Evolutionary conservation across 2,329 filamentous ascomycete species (phyloP), one percentile per base, ranked within the genome.

Genomic region (Trichocomaceae sp.): DNA sequence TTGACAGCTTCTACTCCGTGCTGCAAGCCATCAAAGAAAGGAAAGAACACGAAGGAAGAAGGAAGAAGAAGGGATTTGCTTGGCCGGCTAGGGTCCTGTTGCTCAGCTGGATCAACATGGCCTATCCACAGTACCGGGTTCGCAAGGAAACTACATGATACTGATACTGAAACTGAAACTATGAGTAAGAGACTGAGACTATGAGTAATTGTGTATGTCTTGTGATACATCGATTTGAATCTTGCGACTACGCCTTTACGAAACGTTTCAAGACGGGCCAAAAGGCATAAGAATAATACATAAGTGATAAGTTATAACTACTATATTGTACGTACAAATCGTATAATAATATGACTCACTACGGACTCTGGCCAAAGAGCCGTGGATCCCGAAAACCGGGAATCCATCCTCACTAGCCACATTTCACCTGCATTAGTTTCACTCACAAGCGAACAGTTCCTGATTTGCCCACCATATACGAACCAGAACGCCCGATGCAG

Each of bases 331-430:
- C 17, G 9, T 19, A 2, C 20, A 13, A 19, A 12, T 3, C 9
- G 17, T 20, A 22, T 6, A 42, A 19, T 37, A 41, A 13, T 20
- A 22, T 42, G 45, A 47, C 8, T 47, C 45, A 29, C 45, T 26
- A n/a, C n/a, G n/a, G n/a, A n/a, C n/a, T n/a, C n/a, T 23, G 42
- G 8, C 45, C n/a, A 33, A 31, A 26, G 13, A 6, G 45, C 44
- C 52, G 46, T 41, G 37, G 46, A 54, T 54, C 46, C 52, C 51
- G 52, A 47, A 29, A 54, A 54, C 52, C 49, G 46, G 37, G 52
- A 54, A 50, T 19, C 17, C 23, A 23, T 20, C n/a, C 35, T 31
- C 45, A 54, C 52, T 49, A 54, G 52, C 52, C 52, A 54, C 47
- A 50, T 3, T 19, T 37, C 22, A 45, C 52, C 39, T 54, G 46